phyloP scores from a whole-genome alignment of 73 alveolate species.

The Paramecium primaurelia region DNA sequence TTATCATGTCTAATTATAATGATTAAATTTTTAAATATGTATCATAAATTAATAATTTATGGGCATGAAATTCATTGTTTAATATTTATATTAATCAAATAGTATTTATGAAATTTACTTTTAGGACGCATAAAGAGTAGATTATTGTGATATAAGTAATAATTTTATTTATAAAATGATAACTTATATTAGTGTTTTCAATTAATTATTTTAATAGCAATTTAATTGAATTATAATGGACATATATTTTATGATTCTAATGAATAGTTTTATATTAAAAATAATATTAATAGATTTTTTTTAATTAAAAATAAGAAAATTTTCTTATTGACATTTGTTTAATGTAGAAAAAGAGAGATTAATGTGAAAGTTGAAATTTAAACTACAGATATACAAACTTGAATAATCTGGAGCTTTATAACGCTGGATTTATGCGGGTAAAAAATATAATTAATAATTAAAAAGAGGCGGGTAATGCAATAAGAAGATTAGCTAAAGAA shows the following conservation, averaged over 20 bases:
- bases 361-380: neutral
- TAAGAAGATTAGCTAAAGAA: neutral
- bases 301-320: neutral
- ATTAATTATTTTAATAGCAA: neutral
- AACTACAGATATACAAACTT: neutral
- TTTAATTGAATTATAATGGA: neutral
- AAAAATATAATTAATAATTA: neutral
- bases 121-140: neutral
- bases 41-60: conserved; percentile 15
- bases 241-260: neutral
- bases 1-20: neutral
- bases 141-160: neutral
- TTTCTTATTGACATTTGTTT: neutral
- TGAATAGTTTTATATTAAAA: neutral
- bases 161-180: neutral
- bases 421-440: neutral
- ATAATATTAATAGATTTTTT: neutral
- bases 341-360: neutral
- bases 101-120: no score
- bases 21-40: neutral
- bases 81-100: neutral
- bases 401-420: neutral
- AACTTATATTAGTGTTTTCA: neutral
- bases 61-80: neutral
- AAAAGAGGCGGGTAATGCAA: conserved; percentile 27